Evolutionary conservation across 2,329 filamentous ascomycete species (phyloP), one percentile per base, ranked within the genome.

Genomic region (Zelopaecilomyces penicillatus): DNA sequence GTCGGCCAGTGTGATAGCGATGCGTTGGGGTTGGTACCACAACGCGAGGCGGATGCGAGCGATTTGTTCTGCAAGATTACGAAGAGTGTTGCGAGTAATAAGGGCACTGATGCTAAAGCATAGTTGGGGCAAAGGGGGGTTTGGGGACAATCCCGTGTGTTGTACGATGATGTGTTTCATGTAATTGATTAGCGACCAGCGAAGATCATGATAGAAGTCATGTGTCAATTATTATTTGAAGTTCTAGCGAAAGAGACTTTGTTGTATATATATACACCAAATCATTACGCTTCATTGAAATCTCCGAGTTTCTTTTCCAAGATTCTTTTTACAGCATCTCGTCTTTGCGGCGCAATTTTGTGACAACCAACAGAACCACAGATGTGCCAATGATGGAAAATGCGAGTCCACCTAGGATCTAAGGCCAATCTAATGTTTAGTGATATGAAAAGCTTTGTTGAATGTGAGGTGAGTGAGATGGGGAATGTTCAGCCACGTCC

Each of bases 361-460:
- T 67, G 40, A 75, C 60, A 31, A 77, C 66, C 4, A 87, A 60
- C 4, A 87, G 69, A 8, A 85, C 64, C 1, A 85, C 62, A 54
- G 82, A 85, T 6, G 82, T 78, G 6, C 73, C 80, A 29, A 86
- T 69, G 49, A 87, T 87, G 32, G 71, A 72, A 6, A 75, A 56
- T 3, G 82, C 76, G 29, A 86, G 73, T 4, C 78, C 63, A 2
- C 71, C 76, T 55, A 87, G 76, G 27, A 83, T 68, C 81, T 84
- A 27, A n/a, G 9, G 26, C 10, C 29, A 29, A 11, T 38, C 6
- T 10, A 19, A 6, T 19, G 30, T 30, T 12, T 19, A 19, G 19
- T 19, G 19, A 19, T 19, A 19, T 19, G 3, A n/a, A 34, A 8
- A 34, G 32, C 32, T 8, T 34, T n/a, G 12, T 5, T 10, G 6